Evolutionary conservation across 2,329 filamentous ascomycete genomes (phyloP), one percentile per base, ranked within the genome.

Genomic region (Fusarium sp.): DNA sequence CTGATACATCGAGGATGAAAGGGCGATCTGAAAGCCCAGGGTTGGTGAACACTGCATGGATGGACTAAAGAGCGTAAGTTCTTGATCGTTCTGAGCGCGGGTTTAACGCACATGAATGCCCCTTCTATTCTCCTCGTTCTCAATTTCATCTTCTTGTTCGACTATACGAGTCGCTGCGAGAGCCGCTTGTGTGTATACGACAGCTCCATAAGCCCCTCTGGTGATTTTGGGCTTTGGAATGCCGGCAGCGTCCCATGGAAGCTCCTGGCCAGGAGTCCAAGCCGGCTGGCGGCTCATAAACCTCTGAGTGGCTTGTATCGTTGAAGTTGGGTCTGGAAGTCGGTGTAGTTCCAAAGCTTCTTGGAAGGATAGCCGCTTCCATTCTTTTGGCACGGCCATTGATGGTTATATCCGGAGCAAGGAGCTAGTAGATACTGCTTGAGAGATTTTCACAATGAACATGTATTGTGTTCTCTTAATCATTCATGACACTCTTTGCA

Each of bases 21-120:
- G 87, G 87, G 4, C 86, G 82, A 64, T 88, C 84, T 3, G 74
- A 62, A 7, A 79, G 75, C 8, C 85, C 87, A 0, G 80, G 78
- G 24, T 83, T 81, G 4, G 85, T 85, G 73, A 89, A 89, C 72
- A 83, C 86, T 11, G 86, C 87, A 71, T 88, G 85, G 24, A 89
- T 85, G 11, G 86, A 84, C 86, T 88, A 7, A 16, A n/a, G 20
- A 25, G 9, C 16, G 30, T 64, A n/a, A 59, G 56, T 59, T 18
- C 29, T 20, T 50, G 16, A 25, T 22, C n/a, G 7, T 11, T n/a
- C 22, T 18, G 16, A 20, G 29, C 29, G n/a, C 7, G 18, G 14
- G 10, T 9, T 30, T n/a, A 25, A 76, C 81, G 72, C 63, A 83
- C 81, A 71, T 83, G 81, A 46, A 83, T 79, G 3, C 78, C 79